Conservation (phyloP, 169 alveolate species). For the Eimeria falciformis region DNA sequence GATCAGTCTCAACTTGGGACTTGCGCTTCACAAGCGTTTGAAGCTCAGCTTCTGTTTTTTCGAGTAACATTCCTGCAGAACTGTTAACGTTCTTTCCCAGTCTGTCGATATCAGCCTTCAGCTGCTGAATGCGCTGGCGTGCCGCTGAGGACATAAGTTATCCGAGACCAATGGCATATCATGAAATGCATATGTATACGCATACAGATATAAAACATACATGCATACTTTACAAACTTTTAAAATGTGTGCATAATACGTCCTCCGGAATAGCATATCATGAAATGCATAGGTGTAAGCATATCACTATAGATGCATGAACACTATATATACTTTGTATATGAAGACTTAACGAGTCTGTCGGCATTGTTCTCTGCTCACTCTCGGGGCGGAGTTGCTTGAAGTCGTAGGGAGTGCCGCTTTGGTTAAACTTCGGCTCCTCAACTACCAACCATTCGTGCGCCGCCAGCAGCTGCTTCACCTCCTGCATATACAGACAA, state of each 20-base stretch:
- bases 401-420: constrained; percentile 66
- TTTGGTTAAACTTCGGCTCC: constrained; percentile 54
- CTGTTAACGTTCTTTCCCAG: constrained; percentile 88
- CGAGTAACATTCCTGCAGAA: constrained; percentile 95
- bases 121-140: constrained; percentile 71
- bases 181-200: background rate
- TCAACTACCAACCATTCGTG: constrained; percentile 56
- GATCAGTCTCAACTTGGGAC: constrained; percentile 92
- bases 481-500: constrained; percentile 47
- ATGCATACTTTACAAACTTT: background rate
- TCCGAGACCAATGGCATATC: constrained; percentile 63
- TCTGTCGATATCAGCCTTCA: constrained; percentile 29
- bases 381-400: constrained; percentile 71
- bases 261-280: too few species aligned
- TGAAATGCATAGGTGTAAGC: too few species aligned
- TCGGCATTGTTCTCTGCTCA: background rate
- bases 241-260: too few species aligned
- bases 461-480: constrained; percentile 35
- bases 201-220: background rate
- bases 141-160: constrained; percentile 76
- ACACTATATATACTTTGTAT: too few species aligned
- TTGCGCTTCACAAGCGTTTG: constrained; percentile 91
- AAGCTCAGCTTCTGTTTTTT: constrained; percentile 93
- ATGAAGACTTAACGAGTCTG: background rate
- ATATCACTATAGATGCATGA: too few species aligned